Conservation (phyloP, 352 stramenopile species). For the Phytophthora crassamura region DNA sequence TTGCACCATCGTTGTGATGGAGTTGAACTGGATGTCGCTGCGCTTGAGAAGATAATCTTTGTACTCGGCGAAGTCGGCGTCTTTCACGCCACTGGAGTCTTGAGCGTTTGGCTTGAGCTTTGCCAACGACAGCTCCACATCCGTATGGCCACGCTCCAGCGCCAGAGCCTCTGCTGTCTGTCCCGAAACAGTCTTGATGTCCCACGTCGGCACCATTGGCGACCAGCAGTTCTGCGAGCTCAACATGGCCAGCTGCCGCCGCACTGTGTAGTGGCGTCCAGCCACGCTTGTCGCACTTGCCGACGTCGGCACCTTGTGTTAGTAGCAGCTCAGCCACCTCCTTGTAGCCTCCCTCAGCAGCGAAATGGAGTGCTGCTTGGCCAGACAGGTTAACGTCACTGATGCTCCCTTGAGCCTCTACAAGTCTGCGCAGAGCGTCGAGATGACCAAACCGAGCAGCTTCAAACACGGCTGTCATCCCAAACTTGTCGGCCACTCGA, state of each 20-base stretch:
- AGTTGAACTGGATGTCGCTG: no score
- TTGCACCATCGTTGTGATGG: no score
- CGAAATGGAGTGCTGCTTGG: not conserved
- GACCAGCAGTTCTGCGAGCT: not conserved
- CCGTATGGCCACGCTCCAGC: no score
- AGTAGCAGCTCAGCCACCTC: not conserved
- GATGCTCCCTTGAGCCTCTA: not conserved
- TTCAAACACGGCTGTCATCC: not conserved
- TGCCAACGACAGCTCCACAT: no score
- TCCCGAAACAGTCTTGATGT: not conserved
- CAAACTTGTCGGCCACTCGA: not conserved
- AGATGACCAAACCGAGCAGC: not conserved
- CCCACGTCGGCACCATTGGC: not conserved
- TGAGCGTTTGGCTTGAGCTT: no score
- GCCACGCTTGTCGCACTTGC: not conserved
- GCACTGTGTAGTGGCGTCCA: not conserved
- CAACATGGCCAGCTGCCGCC: not conserved
- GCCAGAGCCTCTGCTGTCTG: not conserved
- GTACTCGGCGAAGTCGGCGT: no score
- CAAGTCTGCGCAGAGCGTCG: not conserved
- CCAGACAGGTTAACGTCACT: not conserved
- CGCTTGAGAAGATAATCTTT: no score
- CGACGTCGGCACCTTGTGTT: not conserved
- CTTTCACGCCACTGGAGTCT: no score
- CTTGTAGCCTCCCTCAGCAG: not conserved